phyloP scores from a whole-genome alignment of 371 early-diverging fungal genomes.

The Umbelopsis sp. region DNA sequence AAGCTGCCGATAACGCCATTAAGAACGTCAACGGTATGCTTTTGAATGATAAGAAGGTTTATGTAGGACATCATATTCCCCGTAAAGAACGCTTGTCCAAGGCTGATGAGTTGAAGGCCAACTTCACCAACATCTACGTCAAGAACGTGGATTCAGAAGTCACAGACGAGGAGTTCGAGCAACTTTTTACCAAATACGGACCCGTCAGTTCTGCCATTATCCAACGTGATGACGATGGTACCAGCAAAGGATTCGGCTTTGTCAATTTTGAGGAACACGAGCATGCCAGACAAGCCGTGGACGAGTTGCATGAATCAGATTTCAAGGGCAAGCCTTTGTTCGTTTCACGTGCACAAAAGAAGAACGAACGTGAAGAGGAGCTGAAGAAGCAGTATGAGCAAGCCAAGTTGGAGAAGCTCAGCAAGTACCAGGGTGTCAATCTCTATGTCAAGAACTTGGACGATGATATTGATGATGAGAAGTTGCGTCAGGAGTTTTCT shows the following conservation, averaged over 20 bases:
- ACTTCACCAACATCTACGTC: slow-evolving; percentile 98
- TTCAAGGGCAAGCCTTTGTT: slow-evolving; percentile 91
- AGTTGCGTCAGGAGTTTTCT: slow-evolving; percentile 93
- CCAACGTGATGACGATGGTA: slow-evolving; percentile 77
- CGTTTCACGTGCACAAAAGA: slow-evolving; percentile 99
- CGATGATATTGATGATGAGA: slow-evolving; percentile 94
- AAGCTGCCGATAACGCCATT: slow-evolving; percentile 97
- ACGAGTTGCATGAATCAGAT: slow-evolving; percentile 92
- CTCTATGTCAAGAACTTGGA: slow-evolving; percentile 98
- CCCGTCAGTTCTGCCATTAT: slow-evolving; percentile 84
- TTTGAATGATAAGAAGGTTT: slow-evolving; percentile 95
- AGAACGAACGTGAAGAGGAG: slow-evolving; percentile 97
- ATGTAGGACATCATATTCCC: slow-evolving; percentile 90
- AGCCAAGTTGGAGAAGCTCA: slow-evolving; percentile 90
- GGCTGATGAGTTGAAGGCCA: slow-evolving; percentile 88
- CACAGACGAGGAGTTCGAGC: slow-evolving; percentile 80
- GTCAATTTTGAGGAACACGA: slow-evolving; percentile 97
- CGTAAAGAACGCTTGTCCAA: slow-evolving; percentile 93
- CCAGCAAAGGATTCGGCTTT: slow-evolving; percentile 94
- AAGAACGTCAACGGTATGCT: slow-evolving; percentile 98
- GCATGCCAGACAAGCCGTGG: slow-evolving; percentile 91
- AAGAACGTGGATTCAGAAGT: slow-evolving; percentile 94
- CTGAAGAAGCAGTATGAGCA: slow-evolving; percentile 93
- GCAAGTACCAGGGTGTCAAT: slow-evolving; percentile 98
- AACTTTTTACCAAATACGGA: slow-evolving; percentile 89